Base-by-base conservation (phyloP, 345 rosid species). In the Salix koriyanagi region DNA sequence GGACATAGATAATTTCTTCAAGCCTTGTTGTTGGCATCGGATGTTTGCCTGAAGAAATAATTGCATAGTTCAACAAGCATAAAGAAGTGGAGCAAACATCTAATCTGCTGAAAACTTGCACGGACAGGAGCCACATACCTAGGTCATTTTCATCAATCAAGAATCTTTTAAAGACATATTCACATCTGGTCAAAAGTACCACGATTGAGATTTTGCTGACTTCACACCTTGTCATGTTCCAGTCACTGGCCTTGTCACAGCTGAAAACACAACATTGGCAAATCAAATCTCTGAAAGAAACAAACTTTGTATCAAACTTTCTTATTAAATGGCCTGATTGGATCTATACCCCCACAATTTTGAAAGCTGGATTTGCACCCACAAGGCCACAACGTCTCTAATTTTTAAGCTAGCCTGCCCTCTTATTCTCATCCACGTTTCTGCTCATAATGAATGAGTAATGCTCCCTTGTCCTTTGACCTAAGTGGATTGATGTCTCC, bases 181-280 rank as follows among this genome's bases (percentile, higher is more conserved):
- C 92, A 70, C 99, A 93, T 92, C 98, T 90, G 62, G 82, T 65
- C 75, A 93, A 71, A 39, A 96, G 90, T 75, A 87, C 79, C 77
- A 46, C 73, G 84, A 91, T 83, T 46, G 97, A 80, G 78, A 92
- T 87, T 84, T 81, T 96, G 85, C 97, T 88, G 79, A 93, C 91
- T 84, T 96, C 88, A 50, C 83, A 79, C 87, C 94, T 90, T 70
- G 83, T 83, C 71, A 81, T 71, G 81, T 87, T 91, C 97, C 96
- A 90, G 69, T 80, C 69, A 34, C 80, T 69, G 11, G 78, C 87
- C 82, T 82, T 94, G 54, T 89, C 80, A 73, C 71, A 89, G 81
- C 96, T 89, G 86, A 54, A 28, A 80, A 60, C 50, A 81, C n/a
- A 69, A 74, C 30, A 74, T 5, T 18, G 56, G 56, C 1, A 50